Base-by-base conservation (phyloP, 2,329 filamentous ascomycete species). In the Camillea tinctor region DNA sequence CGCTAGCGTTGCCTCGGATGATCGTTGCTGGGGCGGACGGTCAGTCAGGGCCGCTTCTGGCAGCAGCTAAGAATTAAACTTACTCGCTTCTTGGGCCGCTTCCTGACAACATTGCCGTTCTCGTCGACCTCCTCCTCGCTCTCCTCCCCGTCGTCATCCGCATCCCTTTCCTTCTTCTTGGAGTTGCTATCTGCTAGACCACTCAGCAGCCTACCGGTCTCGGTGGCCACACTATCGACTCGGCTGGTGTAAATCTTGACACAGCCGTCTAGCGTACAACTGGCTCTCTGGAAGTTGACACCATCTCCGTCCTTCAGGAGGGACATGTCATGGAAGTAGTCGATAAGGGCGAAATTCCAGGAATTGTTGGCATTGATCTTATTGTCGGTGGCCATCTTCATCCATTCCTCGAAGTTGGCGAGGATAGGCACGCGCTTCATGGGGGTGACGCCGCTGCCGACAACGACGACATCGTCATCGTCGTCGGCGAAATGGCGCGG, bases 351-450 rank as follows among this genome's bases (percentile, higher is more conserved):
- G 78, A 99, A 98, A 76, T 98, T 98, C 95, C 95, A 99, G 26
- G 93, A 97, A 76, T 99, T 99, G 61, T 90, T 88, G 54, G 95
- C 94, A 74, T 98, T 99, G 82, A 99, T 99, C 77, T 95, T 95
- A 79, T 99, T 99, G 80, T 99, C 95, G 17, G 95, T 98, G 1
- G 95, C 95, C 93, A 99, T 96, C 83, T 98, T 99, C 93, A 99
- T 98, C 95, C 94, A 98, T 75, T 99, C 95, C 75, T 99, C 95
- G 70, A 98, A 99, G 77, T 99, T 99, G 71, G 95, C 95, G 57
- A 99, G 81, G 69, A 99, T 90, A 1, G 95, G 95, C 24, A 97
- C 92, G 62, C 93, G 90, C 83, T 97, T 97, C 89, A 96, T 94
- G 57, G 94, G 95, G 61, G 95, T 97, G 57, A 96, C 90, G 44